Base-by-base conservation (phyloP, 352 stramenopile genomes). In the Peronosclerospora sorghi region DNA sequence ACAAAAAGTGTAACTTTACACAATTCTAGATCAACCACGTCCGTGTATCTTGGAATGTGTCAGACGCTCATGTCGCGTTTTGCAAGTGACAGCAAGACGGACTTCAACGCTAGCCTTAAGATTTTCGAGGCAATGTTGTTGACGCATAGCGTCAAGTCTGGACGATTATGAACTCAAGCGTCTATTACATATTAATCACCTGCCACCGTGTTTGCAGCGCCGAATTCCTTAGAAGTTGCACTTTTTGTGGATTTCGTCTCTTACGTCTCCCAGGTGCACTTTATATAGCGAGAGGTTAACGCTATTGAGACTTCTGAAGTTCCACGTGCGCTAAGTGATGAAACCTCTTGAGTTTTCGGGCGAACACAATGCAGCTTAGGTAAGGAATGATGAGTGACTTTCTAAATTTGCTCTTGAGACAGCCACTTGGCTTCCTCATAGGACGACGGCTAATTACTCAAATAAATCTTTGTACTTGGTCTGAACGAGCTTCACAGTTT, bases 401-500 rank as follows among this genome's bases (percentile, higher is more conserved):
- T 21, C n/a, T n/a, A n/a, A n/a, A n/a, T n/a, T n/a, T n/a, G n/a
- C n/a, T n/a, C n/a, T n/a, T n/a, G n/a, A n/a, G n/a, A n/a, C 23
- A 18, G n/a, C 10, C 12, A 13, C 23, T 26, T n/a, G n/a, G 12
- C 35, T 12, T 17, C 2, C n/a, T 26, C 6, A 26, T 7, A 26
- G 21, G 6, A 26, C 21, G 10, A 30, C 13, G 5, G 5, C 17
- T 13, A 30, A 46, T 59, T 83, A 88, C 37, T 72, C 62, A 56
- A 92, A 92, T 35, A 92, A 46, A 8, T 56, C 30, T 24, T 70
- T 69, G 54, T 73, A 85, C 53, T 92, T 90, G 56, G 48, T 55
- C 48, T 87, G 73, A 26, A 74, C 62, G 19, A 90, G 54, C 49
- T 83, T 50, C 42, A 92, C 73, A 38, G 90, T 67, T 56, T 90